Evolutionary conservation across 2,329 filamentous ascomycete species (phyloP), one percentile per base, ranked within the genome.

Genomic region (Helotiales sp.): DNA sequence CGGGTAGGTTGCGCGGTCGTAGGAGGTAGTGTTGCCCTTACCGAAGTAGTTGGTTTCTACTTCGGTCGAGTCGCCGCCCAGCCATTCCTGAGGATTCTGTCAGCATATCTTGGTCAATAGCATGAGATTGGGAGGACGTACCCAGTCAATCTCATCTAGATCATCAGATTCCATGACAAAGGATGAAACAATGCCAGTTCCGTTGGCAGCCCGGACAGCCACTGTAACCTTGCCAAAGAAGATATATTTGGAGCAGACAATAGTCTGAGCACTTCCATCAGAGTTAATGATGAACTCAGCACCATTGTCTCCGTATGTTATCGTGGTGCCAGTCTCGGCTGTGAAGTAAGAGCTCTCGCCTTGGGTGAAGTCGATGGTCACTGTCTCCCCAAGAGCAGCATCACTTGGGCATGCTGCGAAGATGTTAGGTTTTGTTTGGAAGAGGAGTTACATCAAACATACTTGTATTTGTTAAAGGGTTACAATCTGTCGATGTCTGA

Each of bases 101-200:
- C n/a, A 17, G 27, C 12, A 8, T 25, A 29, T 19, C 15, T 3
- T 22, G 4, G 3, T 22, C 15, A 19, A 3, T 15, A 19, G 15
- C 5, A 12, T 17, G 17, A 17, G 3, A 7, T 6, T 40, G 17
- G 27, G 5, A 7, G 15, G 2, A 17, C 54, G 25, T 34, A 56
- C 54, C 83, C 89, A 93, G 69, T 96, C 92, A 34, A 96, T 86
- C 74, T 96, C 91, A 71, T 96, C 91, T 13, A 93, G 80, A 63
- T 91, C 87, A 66, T 93, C 88, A 51, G 88, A 93, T 64, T 93
- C 81, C 74, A 93, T 81, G 71, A 96, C 92, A 67, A 95, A 86
- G 62, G 88, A 85, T 69, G 86, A 91, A 68, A 96, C 82, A 63
- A 96, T 86, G 53, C 92, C 91, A 7, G 75, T 77, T 22, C 92